phyloP scores from a whole-genome alignment of 2,329 filamentous ascomycete genomes.

The Aquanectria penicillioides region DNA sequence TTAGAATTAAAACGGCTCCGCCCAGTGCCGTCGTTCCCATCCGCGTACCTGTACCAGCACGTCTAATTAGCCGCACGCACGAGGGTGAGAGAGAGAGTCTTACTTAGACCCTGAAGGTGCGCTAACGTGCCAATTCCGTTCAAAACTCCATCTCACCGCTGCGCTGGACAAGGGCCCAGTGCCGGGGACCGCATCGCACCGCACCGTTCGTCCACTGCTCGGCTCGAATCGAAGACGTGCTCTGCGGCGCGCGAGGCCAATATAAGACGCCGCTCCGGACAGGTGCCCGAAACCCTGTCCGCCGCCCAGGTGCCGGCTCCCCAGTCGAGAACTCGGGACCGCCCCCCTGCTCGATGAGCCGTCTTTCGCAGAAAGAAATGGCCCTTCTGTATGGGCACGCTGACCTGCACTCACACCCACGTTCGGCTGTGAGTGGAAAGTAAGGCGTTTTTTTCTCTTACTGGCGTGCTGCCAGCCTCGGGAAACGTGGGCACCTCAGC shows the following conservation, averaged over 20 bases:
- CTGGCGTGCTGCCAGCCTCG: background rate
- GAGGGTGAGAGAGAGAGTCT: background rate
- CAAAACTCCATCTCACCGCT: conserved; percentile 5
- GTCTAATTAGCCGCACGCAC: too few relatives aligned
- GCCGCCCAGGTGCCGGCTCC: too few relatives aligned
- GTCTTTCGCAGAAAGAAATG: background rate
- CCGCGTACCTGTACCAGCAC: too few relatives aligned
- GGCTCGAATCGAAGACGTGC: background rate
- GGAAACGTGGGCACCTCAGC: background rate
- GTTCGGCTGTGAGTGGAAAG: background rate
- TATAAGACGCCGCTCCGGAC: background rate
- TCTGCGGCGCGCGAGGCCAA: background rate
- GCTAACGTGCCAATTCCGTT: background rate
- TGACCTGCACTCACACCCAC: background rate
- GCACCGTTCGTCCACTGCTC: too few relatives aligned
- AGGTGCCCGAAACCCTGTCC: background rate
- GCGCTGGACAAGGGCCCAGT: background rate
- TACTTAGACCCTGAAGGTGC: background rate
- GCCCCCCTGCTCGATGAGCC: background rate
- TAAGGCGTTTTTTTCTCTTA: conserved; percentile 4
- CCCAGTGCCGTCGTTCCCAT: conserved; percentile 1
- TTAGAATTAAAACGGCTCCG: background rate
- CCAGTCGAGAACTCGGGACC: too few relatives aligned
- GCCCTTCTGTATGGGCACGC: background rate
- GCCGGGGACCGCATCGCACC: too few relatives aligned